Conservation (phyloP, 139 green algal genomes). For the Closterium sp. region DNA sequence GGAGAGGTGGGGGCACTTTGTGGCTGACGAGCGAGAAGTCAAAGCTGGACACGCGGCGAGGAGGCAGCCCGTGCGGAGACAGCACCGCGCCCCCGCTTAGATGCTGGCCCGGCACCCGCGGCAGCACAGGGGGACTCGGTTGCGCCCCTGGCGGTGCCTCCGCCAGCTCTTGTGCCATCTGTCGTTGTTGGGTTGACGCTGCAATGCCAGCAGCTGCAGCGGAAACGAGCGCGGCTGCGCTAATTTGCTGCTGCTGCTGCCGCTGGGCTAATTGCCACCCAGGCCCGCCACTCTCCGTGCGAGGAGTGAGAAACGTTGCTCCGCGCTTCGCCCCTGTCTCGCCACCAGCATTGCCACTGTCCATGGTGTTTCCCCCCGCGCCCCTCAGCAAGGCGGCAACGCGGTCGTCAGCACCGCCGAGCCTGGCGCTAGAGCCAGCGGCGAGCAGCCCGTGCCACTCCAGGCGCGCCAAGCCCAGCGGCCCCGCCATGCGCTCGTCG, state of each 20-base stretch:
- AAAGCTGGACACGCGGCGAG: neutral
- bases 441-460: neutral
- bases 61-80: neutral
- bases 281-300: neutral
- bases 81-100: neutral
- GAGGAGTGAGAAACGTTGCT: neutral
- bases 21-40: neutral
- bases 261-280: neutral
- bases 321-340: neutral
- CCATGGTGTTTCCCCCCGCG: neutral
- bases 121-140: neutral
- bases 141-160: neutral
- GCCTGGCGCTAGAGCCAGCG: neutral
- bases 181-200: neutral
- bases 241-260: neutral
- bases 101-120: neutral
- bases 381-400: neutral
- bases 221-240: neutral
- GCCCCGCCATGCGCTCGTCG: neutral
- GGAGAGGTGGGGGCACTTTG: neutral
- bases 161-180: neutral
- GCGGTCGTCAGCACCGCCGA: neutral
- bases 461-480: neutral
- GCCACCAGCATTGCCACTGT: neutral
- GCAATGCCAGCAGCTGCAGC: neutral